Base-by-base conservation (phyloP, 805 yeast species). In the Sugiyamaella lignohabitans region DNA sequence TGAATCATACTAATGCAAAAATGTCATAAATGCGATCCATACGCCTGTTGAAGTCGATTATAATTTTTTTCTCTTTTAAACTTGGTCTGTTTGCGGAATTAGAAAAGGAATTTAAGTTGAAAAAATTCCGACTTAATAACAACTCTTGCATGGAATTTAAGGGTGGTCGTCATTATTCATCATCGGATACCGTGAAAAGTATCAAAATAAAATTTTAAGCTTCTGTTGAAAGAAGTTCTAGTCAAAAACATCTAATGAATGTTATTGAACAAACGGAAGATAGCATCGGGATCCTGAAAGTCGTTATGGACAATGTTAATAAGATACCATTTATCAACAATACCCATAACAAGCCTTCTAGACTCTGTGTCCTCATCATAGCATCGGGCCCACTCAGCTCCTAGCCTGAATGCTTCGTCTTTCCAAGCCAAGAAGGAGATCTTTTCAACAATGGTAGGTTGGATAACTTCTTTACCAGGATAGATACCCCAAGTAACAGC, bases 401-500 rank as follows among this genome's bases (percentile, higher is more conserved):
- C 74, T 51, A 91, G 80, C 53, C 87, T 74, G 73, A 75, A 91
- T 35, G 91, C 91, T 66, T 91, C 98, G 63, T 91, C 96, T 64
- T 87, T 89, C 98, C 98, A 91, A 11, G 98, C 98, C 57, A 89
- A 70, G 66, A 91, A 91, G 2, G 96, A 87, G 34, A 82, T 79
- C 59, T 81, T 83, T 64, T 91, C 98, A 18, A 91, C 97, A 62
- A 91, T 87, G 0, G 98, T 91, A 44, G 98, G 97, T 69, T 91
- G 98, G 53, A 87, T 74, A 45, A 91, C 84, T 68, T 91, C 97
- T 60, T 83, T 84, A 34, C 96, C 96, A 22, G 98, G 97, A 79
- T 87, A 88, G 46, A 89, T 87, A 53, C 98, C 98, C 98, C 98
- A 91, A 17, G 98, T 91, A 47, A 91, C 97, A 5, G 98, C 96